Conservation (phyloP, 441 rosid species). For the Cnidoscolus chayamansa region DNA sequence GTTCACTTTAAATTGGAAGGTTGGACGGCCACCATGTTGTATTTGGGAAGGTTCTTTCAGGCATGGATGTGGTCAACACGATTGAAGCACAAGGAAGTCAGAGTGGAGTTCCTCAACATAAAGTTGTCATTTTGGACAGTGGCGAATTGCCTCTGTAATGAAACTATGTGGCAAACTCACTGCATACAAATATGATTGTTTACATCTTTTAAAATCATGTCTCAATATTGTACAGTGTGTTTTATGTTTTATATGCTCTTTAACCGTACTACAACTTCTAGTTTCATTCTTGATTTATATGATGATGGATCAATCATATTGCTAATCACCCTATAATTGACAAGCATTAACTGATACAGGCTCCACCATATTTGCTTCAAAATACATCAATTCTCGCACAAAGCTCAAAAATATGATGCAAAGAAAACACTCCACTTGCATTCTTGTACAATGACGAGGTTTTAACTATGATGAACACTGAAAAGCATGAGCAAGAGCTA, state of each 20-base stretch:
- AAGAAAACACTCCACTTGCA: too few relatives aligned
- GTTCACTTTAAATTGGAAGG: constrained; percentile 31
- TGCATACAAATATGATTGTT: background rate
- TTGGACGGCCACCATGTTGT: constrained; percentile 88
- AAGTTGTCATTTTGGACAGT: constrained; percentile 63
- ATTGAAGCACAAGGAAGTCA: constrained; percentile 77
- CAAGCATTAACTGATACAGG: too few relatives aligned
- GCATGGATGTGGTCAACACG: constrained; percentile 85
- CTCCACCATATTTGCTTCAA: too few relatives aligned
- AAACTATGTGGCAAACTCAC: background rate
- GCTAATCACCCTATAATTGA: too few relatives aligned
- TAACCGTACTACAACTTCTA: too few relatives aligned
- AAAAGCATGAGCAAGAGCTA: too few relatives aligned
- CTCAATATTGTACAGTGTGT: background rate
- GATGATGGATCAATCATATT: too few relatives aligned
- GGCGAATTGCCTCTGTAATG: constrained; percentile 63
- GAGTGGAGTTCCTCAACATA: constrained; percentile 60
- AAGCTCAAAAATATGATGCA: too few relatives aligned
- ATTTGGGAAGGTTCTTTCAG: constrained; percentile 75
- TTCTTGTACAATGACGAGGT: too few relatives aligned
- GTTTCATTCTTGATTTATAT: too few relatives aligned
- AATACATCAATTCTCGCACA: too few relatives aligned
- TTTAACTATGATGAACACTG: too few relatives aligned
- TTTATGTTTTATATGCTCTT: background rate
- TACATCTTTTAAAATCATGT: background rate